phyloP scores from a whole-genome alignment of 1,284 basidiomycete species.

The Ustilago loliicola region DNA sequence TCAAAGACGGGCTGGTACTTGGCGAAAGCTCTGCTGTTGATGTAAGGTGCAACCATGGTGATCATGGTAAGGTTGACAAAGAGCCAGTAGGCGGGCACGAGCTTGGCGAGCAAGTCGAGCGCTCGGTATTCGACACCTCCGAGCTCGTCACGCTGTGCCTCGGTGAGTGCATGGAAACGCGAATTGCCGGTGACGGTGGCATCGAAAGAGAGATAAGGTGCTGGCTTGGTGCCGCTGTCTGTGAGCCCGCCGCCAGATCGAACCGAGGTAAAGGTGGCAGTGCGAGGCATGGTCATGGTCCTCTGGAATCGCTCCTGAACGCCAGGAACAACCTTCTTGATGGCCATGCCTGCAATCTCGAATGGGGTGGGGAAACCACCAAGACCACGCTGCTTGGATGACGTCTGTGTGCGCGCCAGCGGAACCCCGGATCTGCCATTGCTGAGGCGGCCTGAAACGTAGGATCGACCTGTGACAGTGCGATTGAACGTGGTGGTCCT shows the following conservation, averaged over 20 bases:
- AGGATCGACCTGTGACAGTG: slow-evolving; percentile 51
- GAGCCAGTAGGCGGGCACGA: slow-evolving; percentile 62
- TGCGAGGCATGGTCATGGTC: slow-evolving; percentile 77
- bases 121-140: slow-evolving; percentile 96
- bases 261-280: slow-evolving; percentile 75
- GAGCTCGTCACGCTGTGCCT: slow-evolving; percentile 88
- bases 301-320: slow-evolving; percentile 56
- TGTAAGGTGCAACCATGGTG: slow-evolving; percentile 64
- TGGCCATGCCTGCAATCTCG: slow-evolving; percentile 75
- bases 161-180: slow-evolving; percentile 82
- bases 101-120: slow-evolving; percentile 78
- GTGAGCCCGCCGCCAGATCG: slow-evolving; percentile 68
- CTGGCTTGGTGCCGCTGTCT: slow-evolving; percentile 67
- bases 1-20: slow-evolving; percentile 58
- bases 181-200: slow-evolving; percentile 78
- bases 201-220: slow-evolving; percentile 88
- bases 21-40: slow-evolving; percentile 51
- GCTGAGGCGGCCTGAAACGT: slow-evolving; percentile 38
- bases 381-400: slow-evolving; percentile 74
- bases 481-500: slow-evolving; percentile 38
- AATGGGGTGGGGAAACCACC: slow-evolving; percentile 91
- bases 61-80: slow-evolving; percentile 44
- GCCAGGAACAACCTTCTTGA: slow-evolving; percentile 51
- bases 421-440: slow-evolving; percentile 58
- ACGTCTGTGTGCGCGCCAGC: slow-evolving; percentile 71